Conservation (phyloP, 2,329 filamentous ascomycete genomes). For the Diaporthe ilicicola region DNA sequence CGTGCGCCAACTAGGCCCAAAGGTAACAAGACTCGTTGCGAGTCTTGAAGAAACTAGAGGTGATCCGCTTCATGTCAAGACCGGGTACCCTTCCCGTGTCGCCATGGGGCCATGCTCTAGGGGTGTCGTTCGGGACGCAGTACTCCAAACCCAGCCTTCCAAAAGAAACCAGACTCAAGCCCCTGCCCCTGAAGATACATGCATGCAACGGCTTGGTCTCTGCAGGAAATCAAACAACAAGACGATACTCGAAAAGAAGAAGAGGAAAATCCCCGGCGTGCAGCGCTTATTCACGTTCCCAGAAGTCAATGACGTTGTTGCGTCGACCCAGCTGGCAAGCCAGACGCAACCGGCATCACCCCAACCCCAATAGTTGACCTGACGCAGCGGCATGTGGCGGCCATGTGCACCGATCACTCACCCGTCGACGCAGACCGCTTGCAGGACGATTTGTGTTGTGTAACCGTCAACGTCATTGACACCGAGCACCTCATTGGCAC, state of each 20-base stretch:
- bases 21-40: too few relatives aligned
- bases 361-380: too few relatives aligned
- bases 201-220: not conserved
- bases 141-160: not conserved
- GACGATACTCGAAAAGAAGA: not conserved
- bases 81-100: not conserved
- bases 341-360: not conserved
- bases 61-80: not conserved
- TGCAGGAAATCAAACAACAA: not conserved
- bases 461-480: constrained; percentile 21
- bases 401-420: not conserved
- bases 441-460: constrained; percentile 15
- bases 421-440: not conserved
- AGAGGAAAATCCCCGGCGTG: not conserved
- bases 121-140: not conserved
- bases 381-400: not conserved
- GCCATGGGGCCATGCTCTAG: too few relatives aligned
- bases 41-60: not conserved
- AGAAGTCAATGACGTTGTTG: constrained; percentile 16
- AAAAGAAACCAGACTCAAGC: constrained; percentile 1
- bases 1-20: too few relatives aligned
- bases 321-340: not conserved
- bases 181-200: constrained; percentile 12
- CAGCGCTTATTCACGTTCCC: not conserved
- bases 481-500: not conserved